phyloP scores from a whole-genome alignment of 495 filamentous ascomycete genomes.

The Schizothecium vesticola region DNA sequence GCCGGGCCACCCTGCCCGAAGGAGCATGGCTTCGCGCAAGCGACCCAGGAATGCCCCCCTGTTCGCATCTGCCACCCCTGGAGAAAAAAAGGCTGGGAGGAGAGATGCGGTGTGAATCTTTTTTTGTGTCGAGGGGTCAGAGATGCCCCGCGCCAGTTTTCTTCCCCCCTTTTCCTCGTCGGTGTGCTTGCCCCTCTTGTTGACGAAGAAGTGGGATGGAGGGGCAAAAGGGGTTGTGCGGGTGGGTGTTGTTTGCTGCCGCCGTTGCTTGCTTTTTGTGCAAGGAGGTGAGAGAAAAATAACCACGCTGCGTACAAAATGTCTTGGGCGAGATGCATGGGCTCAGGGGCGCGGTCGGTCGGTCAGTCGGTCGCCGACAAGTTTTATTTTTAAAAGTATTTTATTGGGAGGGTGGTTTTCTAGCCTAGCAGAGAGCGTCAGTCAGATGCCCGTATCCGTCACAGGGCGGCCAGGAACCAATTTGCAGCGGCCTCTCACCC shows the following conservation, averaged over 20 bases:
- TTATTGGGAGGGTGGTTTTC: background rate
- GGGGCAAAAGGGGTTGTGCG: background rate
- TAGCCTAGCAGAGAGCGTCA: background rate
- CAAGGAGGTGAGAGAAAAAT: background rate
- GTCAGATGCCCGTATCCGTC: conserved; percentile 9
- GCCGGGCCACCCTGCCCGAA: background rate
- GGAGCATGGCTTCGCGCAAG: background rate
- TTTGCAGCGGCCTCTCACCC: background rate
- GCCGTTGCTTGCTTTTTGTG: background rate
- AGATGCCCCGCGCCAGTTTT: background rate
- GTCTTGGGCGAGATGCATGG: background rate
- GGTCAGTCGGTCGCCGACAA: background rate
- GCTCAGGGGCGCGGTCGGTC: background rate
- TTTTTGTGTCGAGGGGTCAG: background rate
- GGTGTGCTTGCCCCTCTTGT: background rate
- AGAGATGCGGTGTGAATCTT: background rate
- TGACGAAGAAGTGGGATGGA: background rate
- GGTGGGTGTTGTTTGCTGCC: background rate
- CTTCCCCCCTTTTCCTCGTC: background rate
- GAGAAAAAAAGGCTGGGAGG: background rate
- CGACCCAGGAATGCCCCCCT: background rate
- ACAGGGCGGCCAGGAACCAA: background rate
- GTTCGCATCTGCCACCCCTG: background rate
- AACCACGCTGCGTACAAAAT: background rate
- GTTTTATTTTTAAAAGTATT: background rate